Evolutionary conservation across 2,329 filamentous ascomycete species (phyloP), one percentile per base, ranked within the genome.

Genomic region (Cryphonectria carpinicola): DNA sequence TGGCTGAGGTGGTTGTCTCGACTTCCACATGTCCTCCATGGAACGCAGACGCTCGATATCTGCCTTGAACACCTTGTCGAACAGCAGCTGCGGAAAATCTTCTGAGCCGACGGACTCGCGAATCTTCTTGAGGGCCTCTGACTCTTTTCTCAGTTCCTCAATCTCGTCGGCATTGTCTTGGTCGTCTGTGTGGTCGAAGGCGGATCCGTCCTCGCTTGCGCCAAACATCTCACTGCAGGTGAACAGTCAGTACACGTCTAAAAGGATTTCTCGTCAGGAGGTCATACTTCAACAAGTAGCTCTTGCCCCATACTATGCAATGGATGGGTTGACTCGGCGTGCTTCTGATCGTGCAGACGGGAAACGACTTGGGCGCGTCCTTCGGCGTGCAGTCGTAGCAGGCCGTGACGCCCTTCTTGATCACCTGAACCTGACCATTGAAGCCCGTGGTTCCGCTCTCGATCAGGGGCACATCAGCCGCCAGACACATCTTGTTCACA

Each of bases 271-370:
- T 28, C 17, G 11, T 19, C 3, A 22, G 17, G 8, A 39, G 0
- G 14, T 17, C 86, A 35, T 76, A 83, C 81, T 94, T 96, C 72
- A 99, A 88, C 11, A 99, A 86, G 80, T 98, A 99, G 79, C 94
- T 97, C 83, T 98, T 99, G 28, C 89, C 95, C 96, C 96, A 99
- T 2, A 99, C 95, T 73, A 99, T 99, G 83, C 96, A 98, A 82
- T 99, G 96, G 60, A 99, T 98, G 0, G 95, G 93, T 77, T 98
- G 95, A 74, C 93, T 97, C 0, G 96, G 96, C 0, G 95, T 99
- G 80, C 94, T 98, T 79, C 96, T 90, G 76, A 99, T 98, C 1
- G 96, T 99, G 83, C 96, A 99, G 58, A 98, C 95, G 1, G 96
- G 95, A 78, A 97, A 98, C 1, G 92, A 92, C 80, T 97, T 98